Conservation (phyloP, 164 flowering plant genomes). For the Santalum album region DNA sequence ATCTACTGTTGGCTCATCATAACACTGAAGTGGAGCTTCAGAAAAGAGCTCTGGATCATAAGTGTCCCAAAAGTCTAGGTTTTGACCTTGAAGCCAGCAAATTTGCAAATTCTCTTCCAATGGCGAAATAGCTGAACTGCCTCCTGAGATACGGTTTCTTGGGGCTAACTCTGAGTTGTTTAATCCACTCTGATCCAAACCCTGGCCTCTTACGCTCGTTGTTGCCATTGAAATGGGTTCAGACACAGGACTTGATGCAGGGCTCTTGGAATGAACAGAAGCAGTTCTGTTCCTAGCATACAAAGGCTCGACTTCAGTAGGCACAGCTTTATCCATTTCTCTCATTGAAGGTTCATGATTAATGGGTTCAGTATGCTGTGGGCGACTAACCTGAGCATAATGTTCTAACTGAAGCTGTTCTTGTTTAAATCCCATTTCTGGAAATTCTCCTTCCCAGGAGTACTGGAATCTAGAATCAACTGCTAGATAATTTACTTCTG, state of each 20-base stretch:
- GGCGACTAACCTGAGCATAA: slow-evolving; percentile 22
- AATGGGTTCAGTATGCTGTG: slow-evolving; percentile 16
- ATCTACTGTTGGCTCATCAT: slow-evolving; percentile 35
- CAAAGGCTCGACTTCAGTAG: slow-evolving; percentile 19
- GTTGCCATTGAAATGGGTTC: slow-evolving; percentile 18
- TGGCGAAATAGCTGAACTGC: slow-evolving; percentile 19
- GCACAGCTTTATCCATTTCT: slow-evolving; percentile 15
- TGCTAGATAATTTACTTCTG: slow-evolving; percentile 22
- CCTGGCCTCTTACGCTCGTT: slow-evolving; percentile 16
- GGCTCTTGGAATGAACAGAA: slow-evolving; percentile 19
- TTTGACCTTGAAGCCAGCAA: slow-evolving; percentile 36
- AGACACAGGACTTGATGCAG: slow-evolving; percentile 10
- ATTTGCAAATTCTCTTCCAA: slow-evolving; percentile 29
- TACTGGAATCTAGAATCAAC: slow-evolving; percentile 25
- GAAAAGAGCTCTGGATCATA: slow-evolving; percentile 25
- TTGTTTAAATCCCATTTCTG: slow-evolving; percentile 31
- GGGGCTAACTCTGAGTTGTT: slow-evolving; percentile 20
- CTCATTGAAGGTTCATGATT: slow-evolving; percentile 15
- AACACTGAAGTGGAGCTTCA: slow-evolving; percentile 29
- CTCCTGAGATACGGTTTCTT: slow-evolving; percentile 19
- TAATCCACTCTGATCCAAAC: slow-evolving; percentile 15
- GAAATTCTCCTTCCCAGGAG: slow-evolving; percentile 32
- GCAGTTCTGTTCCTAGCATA: slow-evolving; percentile 15
- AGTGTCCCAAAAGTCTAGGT: slow-evolving; percentile 25
- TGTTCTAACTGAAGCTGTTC: slow-evolving; percentile 15